Base-by-base conservation (phyloP, 2,329 filamentous ascomycete genomes). In the Aureobasidium melanogenum region DNA sequence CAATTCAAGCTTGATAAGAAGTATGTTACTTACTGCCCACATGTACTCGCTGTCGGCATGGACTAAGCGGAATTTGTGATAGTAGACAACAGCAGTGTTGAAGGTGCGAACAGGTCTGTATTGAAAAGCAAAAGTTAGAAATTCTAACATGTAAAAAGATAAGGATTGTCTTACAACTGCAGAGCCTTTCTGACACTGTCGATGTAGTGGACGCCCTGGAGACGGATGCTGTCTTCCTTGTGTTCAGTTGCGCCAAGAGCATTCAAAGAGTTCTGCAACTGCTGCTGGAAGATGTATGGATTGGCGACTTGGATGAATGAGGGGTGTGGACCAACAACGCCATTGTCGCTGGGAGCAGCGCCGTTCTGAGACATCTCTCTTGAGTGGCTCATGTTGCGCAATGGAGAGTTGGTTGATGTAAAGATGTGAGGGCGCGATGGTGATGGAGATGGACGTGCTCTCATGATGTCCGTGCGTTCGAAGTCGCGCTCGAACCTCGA, bases 1-100 rank as follows among this genome's bases (percentile, higher is more conserved):
- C 61, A 54, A n/a, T 12, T 10, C 14, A 32, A 10, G 22, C 2
- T 12, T 19, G 12, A 12, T 7, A 39, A 19, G 6, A 15, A 2
- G 19, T 8, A 2, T 8, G 5, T 24, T 22, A 71, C 74, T 64
- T 71, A 77, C 80, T 63, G 79, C 75, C 71, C 86, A 91, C 72
- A 88, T 89, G 74, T 96, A 96, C 69, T 96, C 91, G 66, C 80
- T 85, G 67, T 92, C 90, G n/a, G 86, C 83, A 69, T 96, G 91
- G 48, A 88, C 84, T 57, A 97, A 82, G 34, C 93, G 87, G 72
- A 97, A 97, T 67, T 91, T 91, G 79, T 97, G 93, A 71, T 92
- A 99, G 73, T 96, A 96, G 17, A 89, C 86, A 65, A 88, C 91
- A 0, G 94, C 94, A 0, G 93, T 96, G 67, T 93, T 89, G 74